Percentiles rank a stretch among this genome's conserved stretches.
Evolutionary conservation across 148 eudicot genomes (phyloP).

Genomic region (Pouteria glomerata): DNA sequence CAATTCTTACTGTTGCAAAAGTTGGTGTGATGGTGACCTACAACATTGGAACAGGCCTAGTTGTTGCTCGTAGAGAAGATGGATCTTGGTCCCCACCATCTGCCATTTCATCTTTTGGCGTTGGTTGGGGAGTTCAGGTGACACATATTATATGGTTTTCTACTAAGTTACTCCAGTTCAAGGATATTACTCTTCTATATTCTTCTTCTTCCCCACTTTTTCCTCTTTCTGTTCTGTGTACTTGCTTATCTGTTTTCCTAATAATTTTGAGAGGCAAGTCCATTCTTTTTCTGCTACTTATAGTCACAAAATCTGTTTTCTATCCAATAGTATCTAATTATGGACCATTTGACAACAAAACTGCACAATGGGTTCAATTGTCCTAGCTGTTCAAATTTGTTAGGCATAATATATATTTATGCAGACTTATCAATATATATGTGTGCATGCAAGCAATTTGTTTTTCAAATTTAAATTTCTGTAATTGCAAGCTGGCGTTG

Average conservation of each 20-base stretch:
- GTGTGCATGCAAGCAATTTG: no score
- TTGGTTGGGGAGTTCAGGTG: background rate
- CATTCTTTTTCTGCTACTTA: background rate
- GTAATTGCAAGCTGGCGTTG: no score
- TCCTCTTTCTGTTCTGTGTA: no score
- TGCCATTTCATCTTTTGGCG: background rate
- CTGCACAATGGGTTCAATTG: background rate
- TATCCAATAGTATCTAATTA: background rate
- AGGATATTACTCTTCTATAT: background rate
- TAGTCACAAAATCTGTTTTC: background rate
- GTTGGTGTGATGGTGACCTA: background rate
- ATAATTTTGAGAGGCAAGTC: background rate
- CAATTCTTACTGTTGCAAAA: background rate
- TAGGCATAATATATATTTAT: no score
- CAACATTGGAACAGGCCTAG: background rate
- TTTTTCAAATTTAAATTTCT: no score
- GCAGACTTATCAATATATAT: no score
- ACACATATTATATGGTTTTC: background rate
- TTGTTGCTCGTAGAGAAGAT: background rate
- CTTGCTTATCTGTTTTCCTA: background rate
- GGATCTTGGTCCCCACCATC: background rate
- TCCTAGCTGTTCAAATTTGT: background rate
- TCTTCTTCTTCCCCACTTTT: no score
- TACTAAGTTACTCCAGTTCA: background rate
- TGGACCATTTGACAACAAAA: background rate